Evolutionary conservation across 208 protist genomes (phyloP).

Genomic region (Crithidia bombi): DNA sequence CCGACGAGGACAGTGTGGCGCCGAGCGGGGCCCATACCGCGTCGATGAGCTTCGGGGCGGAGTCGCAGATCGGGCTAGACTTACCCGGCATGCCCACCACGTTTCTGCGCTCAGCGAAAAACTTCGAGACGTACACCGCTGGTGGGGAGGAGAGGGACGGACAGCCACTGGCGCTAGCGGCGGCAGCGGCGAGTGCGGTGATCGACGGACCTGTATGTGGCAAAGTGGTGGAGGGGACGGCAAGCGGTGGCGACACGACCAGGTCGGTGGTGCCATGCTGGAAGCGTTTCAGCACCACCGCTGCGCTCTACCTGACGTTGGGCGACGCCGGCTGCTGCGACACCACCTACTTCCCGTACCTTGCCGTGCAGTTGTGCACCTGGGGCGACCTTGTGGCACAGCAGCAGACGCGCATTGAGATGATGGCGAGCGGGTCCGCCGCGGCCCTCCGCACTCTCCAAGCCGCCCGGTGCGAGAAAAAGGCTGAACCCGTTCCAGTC

Average conservation of each 20-base stretch:
- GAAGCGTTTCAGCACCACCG: conserved; percentile 52
- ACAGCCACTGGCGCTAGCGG: background rate
- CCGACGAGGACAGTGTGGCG: conserved; percentile 11
- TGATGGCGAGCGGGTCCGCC: conserved; percentile 25
- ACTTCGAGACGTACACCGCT: background rate
- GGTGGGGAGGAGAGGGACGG: background rate
- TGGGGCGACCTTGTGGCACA: conserved; percentile 38
- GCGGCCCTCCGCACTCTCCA: conserved; percentile 20
- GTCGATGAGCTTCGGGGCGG: conserved; percentile 1
- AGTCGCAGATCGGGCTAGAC: conserved; percentile 9
- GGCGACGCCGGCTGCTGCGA: conserved; percentile 59
- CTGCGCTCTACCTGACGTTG: conserved; percentile 61
- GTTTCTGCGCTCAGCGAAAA: conserved; percentile 21
- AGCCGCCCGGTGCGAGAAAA: background rate
- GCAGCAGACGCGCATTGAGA: conserved; percentile 33
- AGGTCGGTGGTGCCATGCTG: conserved; percentile 43
- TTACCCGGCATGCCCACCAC: conserved; percentile 10
- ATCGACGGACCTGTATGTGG: conserved; percentile 6
- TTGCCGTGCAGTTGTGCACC: conserved; percentile 49
- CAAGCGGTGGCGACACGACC: background rate
- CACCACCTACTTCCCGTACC: conserved; percentile 44
- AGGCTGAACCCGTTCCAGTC: conserved; percentile 28
- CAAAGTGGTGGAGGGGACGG: background rate
- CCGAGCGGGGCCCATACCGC: background rate
- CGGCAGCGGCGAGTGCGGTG: background rate